A percentile compares a stretch with the other conserved stretches of the same genome.
Conservation (phyloP, 1,284 basidiomycete genomes). For the Megacollybia platyphylla region DNA sequence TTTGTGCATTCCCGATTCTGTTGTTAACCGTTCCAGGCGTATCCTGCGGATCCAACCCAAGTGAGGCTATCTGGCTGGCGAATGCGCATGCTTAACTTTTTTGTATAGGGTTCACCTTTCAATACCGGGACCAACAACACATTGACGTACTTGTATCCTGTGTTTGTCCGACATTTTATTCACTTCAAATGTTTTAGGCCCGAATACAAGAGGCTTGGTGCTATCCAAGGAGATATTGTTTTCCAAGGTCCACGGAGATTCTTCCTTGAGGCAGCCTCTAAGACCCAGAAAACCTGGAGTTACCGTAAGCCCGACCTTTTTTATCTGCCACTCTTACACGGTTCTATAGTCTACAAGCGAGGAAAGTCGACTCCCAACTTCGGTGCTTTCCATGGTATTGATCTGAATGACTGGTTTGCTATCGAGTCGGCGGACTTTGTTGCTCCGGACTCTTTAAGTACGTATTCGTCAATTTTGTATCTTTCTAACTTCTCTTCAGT, state of each 20-base stretch:
- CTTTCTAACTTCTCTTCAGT: background rate
- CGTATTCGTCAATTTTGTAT: background rate
- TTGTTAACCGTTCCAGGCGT: background rate
- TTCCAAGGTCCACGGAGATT: conserved; percentile 20
- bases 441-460: background rate
- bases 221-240: conserved; percentile 18
- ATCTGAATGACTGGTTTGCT: conserved; percentile 9
- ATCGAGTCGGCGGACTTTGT: background rate
- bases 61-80: background rate
- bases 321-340: background rate
- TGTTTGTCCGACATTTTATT: background rate
- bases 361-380: conserved; percentile 9
- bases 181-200: conserved; percentile 9
- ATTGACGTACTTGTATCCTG: conserved; percentile 12
- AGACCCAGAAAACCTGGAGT: conserved; percentile 14
- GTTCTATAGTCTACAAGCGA: conserved; percentile 10
- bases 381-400: conserved; percentile 11
- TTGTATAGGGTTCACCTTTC: conserved; percentile 19
- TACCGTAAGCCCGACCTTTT: conserved; percentile 13
- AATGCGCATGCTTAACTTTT: background rate
- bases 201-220: conserved; percentile 20
- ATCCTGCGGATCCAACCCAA: background rate
- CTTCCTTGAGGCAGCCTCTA: conserved; percentile 14
- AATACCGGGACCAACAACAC: conserved; percentile 17
- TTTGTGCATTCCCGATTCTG: conserved; percentile 8